phyloP scores from a whole-genome alignment of 352 stramenopile genomes.

The Globisporangium barbulae region DNA sequence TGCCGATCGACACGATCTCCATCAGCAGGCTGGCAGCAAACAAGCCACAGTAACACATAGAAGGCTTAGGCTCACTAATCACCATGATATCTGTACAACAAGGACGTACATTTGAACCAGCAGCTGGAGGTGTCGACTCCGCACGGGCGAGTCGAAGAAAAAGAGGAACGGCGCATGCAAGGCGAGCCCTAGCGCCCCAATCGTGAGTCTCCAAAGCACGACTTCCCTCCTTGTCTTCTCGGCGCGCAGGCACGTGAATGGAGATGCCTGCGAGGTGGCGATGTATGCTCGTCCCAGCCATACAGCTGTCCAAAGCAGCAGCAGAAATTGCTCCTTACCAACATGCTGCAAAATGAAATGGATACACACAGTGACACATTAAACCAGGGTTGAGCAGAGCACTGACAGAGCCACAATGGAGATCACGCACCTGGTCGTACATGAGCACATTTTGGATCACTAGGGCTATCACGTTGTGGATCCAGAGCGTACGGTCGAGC shows the following conservation, averaged over 20 bases:
- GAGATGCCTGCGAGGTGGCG: not conserved
- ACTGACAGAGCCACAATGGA: too few species aligned
- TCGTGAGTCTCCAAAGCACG: slow-evolving; percentile 15
- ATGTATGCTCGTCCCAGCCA: slow-evolving; percentile 39
- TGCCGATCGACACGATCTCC: slow-evolving; percentile 21
- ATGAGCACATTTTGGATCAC: slow-evolving; percentile 41
- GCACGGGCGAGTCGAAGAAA: not conserved
- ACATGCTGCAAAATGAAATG: slow-evolving; percentile 21
- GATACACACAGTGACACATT: not conserved
- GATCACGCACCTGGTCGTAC: slow-evolving; percentile 31
- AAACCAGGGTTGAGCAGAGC: not conserved
- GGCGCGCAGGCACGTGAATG: not conserved
- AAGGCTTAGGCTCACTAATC: not conserved
- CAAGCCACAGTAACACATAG: not conserved
- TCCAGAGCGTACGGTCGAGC: slow-evolving; percentile 32
- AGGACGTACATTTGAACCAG: slow-evolving; percentile 21
- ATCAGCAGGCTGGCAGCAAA: slow-evolving; percentile 19
- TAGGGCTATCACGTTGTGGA: slow-evolving; percentile 33
- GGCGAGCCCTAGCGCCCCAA: not conserved
- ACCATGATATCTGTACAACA: not conserved
- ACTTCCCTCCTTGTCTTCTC: not conserved
- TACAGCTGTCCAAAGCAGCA: slow-evolving; percentile 27
- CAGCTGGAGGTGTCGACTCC: slow-evolving; percentile 10
- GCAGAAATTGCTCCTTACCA: slow-evolving; percentile 22
- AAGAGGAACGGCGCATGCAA: slow-evolving; percentile 5